Conservation (phyloP, 2,329 filamentous ascomycete species). For the Diaporthe citri region DNA sequence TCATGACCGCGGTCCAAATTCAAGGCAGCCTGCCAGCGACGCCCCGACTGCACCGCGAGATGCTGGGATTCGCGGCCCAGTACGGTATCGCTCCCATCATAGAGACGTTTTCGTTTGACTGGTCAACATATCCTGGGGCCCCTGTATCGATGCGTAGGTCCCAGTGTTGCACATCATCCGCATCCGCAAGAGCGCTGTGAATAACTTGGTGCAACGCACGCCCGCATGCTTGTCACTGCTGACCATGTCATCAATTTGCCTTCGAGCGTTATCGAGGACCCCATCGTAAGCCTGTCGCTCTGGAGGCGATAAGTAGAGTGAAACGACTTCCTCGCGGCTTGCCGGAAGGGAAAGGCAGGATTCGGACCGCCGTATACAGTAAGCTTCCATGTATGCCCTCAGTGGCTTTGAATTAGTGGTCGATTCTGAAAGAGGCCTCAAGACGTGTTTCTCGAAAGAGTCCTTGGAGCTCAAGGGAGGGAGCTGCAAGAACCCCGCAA, state of each 20-base stretch:
- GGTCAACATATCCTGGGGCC: neutral
- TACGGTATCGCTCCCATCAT: no score
- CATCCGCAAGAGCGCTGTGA: constrained; percentile 16
- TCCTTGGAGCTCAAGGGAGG: constrained; percentile 54
- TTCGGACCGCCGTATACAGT: constrained; percentile 58
- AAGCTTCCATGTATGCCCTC: constrained; percentile 52
- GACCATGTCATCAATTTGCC: constrained; percentile 17
- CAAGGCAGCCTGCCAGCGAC: no score
- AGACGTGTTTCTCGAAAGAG: constrained; percentile 57
- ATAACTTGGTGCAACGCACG: constrained; percentile 1
- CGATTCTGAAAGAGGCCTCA: constrained; percentile 52
- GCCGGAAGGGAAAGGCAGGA: constrained; percentile 51
- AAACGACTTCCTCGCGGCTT: neutral
- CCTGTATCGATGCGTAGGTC: neutral
- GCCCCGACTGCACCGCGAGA: no score
- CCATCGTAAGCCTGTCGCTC: neutral
- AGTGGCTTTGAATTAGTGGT: constrained; percentile 46
- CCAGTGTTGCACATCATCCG: constrained; percentile 27
- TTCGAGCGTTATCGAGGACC: neutral
- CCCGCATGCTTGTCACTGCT: neutral
- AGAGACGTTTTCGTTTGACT: no score
- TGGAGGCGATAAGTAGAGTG: constrained; percentile 44
- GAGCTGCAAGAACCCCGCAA: constrained; percentile 62
- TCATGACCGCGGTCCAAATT: no score
- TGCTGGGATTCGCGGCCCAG: no score